A percentile compares a stretch with the other conserved stretches of the same genome.
These are phyloP conservation scores for Waltiozyma solani DNA, from an alignment of 1,139 yeast species.

Conservation along the genomic window DNA sequence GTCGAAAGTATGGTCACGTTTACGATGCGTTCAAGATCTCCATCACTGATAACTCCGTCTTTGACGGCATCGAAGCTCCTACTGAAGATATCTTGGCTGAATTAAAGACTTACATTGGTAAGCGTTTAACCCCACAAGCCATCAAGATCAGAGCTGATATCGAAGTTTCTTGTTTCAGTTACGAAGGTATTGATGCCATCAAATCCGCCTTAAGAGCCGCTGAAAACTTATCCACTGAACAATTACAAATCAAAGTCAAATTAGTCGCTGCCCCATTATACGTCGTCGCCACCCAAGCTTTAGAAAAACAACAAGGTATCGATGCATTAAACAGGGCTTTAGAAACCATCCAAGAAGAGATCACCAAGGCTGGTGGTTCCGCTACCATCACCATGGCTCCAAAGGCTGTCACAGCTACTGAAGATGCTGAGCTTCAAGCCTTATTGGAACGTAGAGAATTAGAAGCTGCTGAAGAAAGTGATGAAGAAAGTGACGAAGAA, in stretches of 20 bases:
- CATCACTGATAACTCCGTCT: slow-evolving; percentile 83
- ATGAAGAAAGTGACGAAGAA: slow-evolving; percentile 26
- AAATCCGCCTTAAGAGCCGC: slow-evolving; percentile 83
- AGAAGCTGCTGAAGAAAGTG: slow-evolving; percentile 49
- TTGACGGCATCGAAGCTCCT: slow-evolving; percentile 68
- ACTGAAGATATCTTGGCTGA: slow-evolving; percentile 60
- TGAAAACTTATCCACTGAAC: slow-evolving; percentile 75
- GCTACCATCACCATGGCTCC: slow-evolving; percentile 96
- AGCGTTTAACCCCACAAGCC: slow-evolving; percentile 96
- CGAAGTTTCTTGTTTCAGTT: slow-evolving; percentile 93
- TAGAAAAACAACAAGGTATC: slow-evolving; percentile 86
- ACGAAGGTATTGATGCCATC: slow-evolving; percentile 97
- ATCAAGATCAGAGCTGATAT: slow-evolving; percentile 96
- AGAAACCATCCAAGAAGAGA: slow-evolving; percentile 58
- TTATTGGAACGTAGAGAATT: slow-evolving; percentile 70
- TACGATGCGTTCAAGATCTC: slow-evolving; percentile 96
- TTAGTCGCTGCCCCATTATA: slow-evolving; percentile 97
- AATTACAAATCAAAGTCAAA: slow-evolving; percentile 81
- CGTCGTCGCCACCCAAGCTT: slow-evolving; percentile 85
- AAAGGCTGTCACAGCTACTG: slow-evolving; percentile 96
- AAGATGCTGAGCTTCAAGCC: slow-evolving; percentile 96
- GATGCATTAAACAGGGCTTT: slow-evolving; percentile 72
- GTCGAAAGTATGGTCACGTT: slow-evolving; percentile 92
- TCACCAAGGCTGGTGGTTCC: slow-evolving; percentile 70
- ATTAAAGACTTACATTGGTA: slow-evolving; percentile 73